A percentile compares a stretch with the other conserved stretches of the same genome.
These are phyloP conservation scores for Boeremia exigua DNA, from an alignment of 2,329 filamentous ascomycete species.

Conservation along the genomic window DNA sequence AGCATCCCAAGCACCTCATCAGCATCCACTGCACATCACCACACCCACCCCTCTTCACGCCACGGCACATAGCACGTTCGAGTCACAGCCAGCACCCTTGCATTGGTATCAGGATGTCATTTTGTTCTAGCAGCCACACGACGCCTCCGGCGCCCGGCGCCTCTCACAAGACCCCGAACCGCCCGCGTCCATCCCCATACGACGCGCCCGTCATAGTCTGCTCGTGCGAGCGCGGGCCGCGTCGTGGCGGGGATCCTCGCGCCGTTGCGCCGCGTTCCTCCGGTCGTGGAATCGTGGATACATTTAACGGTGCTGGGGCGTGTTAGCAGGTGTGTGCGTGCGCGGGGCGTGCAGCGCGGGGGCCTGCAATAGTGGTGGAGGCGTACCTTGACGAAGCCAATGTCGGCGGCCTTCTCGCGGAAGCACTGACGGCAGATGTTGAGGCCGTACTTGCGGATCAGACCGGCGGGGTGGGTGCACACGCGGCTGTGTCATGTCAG, in stretches of 20 bases:
- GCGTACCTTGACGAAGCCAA: constrained; percentile 71
- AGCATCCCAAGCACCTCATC: no score
- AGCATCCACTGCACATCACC: no score
- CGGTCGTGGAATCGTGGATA: constrained; percentile 28
- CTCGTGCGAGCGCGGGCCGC: no score
- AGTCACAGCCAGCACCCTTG: no score
- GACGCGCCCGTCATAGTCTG: no score
- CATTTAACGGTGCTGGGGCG: constrained; percentile 44
- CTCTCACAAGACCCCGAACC: no score
- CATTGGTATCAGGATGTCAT: no score
- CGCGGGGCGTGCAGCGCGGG: background rate
- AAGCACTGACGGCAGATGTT: constrained; percentile 79
- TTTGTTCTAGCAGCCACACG: no score
- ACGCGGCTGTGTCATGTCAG: constrained; percentile 66
- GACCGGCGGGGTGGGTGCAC: constrained; percentile 95
- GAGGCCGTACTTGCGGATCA: constrained; percentile 99
- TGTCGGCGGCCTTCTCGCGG: constrained; percentile 71
- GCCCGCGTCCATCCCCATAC: no score
- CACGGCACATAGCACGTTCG: no score
- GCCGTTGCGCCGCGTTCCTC: constrained; percentile 38
- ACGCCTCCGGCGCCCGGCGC: no score
- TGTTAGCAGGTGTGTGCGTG: constrained; percentile 17
- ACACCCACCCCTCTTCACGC: no score
- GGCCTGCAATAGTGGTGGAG: background rate
- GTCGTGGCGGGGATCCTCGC: constrained; percentile 40